Evolutionary conservation across 1,139 yeast genomes (phyloP).

Genomic region (Suzukiozyma palmioleophila): DNA sequence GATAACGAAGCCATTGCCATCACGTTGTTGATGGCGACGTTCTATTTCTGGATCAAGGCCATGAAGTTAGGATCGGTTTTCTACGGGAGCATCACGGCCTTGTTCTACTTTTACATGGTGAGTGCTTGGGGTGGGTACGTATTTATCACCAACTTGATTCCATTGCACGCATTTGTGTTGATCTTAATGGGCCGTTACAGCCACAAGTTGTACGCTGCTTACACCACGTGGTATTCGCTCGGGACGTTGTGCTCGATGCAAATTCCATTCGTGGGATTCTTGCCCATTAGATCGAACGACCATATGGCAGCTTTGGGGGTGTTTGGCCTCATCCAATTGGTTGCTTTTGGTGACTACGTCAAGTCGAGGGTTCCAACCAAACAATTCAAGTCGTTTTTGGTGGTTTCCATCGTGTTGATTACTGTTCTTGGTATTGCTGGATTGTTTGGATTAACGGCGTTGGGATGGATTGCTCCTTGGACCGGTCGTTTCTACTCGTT

Average conservation of each 20-base stretch:
- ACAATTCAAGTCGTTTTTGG: slow-evolving; percentile 71
- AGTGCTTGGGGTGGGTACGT: slow-evolving; percentile 99
- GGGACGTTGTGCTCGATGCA: slow-evolving; percentile 99
- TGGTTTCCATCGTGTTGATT: slow-evolving; percentile 54
- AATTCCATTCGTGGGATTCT: slow-evolving; percentile 96
- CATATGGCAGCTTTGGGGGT: slow-evolving; percentile 99
- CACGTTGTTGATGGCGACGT: slow-evolving; percentile 90
- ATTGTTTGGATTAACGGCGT: slow-evolving; percentile 73
- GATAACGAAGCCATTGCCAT: slow-evolving; percentile 99
- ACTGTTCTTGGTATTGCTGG: slow-evolving; percentile 63
- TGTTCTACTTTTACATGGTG: slow-evolving; percentile 96
- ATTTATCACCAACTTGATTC: slow-evolving; percentile 95
- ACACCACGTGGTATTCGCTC: slow-evolving; percentile 93
- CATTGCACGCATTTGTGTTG: slow-evolving; percentile 88
- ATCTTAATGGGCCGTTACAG: slow-evolving; percentile 92
- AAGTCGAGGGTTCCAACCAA: slow-evolving; percentile 67
- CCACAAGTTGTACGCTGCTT: slow-evolving; percentile 79
- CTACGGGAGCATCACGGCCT: slow-evolving; percentile 79
- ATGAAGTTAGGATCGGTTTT: slow-evolving; percentile 86
- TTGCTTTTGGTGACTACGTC: slow-evolving; percentile 80
- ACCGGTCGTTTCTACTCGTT: slow-evolving; percentile 97
- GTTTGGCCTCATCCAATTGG: slow-evolving; percentile 89
- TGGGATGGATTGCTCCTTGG: slow-evolving; percentile 98
- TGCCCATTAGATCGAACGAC: slow-evolving; percentile 95
- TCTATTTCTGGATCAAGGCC: slow-evolving; percentile 93